Base-by-base conservation (phyloP, 257 asterid species). In the Oldenlandia corymbosa region DNA sequence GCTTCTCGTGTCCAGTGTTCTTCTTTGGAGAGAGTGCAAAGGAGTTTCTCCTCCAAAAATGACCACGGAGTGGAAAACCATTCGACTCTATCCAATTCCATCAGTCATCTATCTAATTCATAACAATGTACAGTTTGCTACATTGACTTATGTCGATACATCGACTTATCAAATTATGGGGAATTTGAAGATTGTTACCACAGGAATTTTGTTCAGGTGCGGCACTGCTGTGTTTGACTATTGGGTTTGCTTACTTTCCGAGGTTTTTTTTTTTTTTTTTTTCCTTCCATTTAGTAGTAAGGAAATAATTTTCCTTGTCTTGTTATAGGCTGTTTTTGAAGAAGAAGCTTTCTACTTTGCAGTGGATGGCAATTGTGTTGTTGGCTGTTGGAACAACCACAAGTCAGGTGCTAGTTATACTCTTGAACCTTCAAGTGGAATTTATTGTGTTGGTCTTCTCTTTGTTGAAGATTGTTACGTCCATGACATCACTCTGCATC, bases 91-190 rank as follows among this genome's bases (percentile, higher is more conserved):
- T 68, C 97, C 94, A 0, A 90, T 93, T 64, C 97, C 99, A 0
- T 93, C 97, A 10, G 73, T 93, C 79, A 93, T 93, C 74, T 93
- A 93, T 85, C 95, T 93, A 55, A 68, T 93, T 67, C 99, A 93
- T 84, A 93, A 93, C 83, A 93, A 93, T 72, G 95, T 93, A 43
- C 99, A 93, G 82, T 93, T 93, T 78, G 97, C 99, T 57, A 93
- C 99, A 17, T 71, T 93, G 80, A 90, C 96, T 23, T 93, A 85
- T 70, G 97, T 90, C 51, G 99, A 93, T 76, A 83, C 99, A 65
- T 90, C 95, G 46, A 90, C 96, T 1, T 90, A 93, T 75, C 99
- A 93, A 77, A 93, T 93, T 54, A 81, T 93, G 96, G 97, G 99
- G 18, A 93, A 93, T 82, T 76, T 90, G 71, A 93, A 93, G 88